Evolutionary conservation across 768 basidiomycete species (phyloP), one percentile per base, ranked within the genome.

Genomic region (Amanita rimosa): DNA sequence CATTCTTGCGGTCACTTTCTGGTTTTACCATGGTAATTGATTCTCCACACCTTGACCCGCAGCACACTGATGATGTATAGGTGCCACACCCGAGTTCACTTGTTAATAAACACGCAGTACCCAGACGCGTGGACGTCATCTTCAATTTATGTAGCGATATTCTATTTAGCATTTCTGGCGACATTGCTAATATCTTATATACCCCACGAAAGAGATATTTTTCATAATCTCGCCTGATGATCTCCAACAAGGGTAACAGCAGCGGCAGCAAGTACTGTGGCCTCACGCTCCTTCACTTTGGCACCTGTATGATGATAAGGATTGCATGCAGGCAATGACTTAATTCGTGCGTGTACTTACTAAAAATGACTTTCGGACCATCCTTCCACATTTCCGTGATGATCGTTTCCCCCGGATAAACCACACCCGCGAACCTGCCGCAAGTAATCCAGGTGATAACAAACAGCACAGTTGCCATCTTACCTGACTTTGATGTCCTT

Each of bases 341-440:
- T n/a, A 39, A 13, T n/a, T n/a, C 38, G 36, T 16, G 38, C 21
- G 19, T 22, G 17, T 6, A 48, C 90, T 62, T 57, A 96, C 92
- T 70, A 64, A 99, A 99, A 44, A 97, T 81, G 48, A 98, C 83
- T 66, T 82, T 96, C 52, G 75, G 65, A 2, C 84, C 88, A 57
- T 96, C 92, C 63, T 93, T 96, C 96, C 96, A 99, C 95, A 98
- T 97, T 62, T 90, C 82, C 0, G 95, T 99, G 11, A 92, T 71
- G 46, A 98, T 74, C 1, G 95, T 98, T 66, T 98, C 93, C 0
- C 94, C 95, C 2, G 95, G 96, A 61, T 85, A 94, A 19, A 98
- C 91, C 2, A 90, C 81, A 3, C 91, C 92, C 0, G 85, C 79
- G 64, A 98, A 95, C 29, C 86, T 86, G 53, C 41, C 19, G n/a